These are phyloP conservation scores for Umbelopsis sp. DNA, from an alignment of 192 early-diverging fungal genomes.

Conservation along the genomic window DNA sequence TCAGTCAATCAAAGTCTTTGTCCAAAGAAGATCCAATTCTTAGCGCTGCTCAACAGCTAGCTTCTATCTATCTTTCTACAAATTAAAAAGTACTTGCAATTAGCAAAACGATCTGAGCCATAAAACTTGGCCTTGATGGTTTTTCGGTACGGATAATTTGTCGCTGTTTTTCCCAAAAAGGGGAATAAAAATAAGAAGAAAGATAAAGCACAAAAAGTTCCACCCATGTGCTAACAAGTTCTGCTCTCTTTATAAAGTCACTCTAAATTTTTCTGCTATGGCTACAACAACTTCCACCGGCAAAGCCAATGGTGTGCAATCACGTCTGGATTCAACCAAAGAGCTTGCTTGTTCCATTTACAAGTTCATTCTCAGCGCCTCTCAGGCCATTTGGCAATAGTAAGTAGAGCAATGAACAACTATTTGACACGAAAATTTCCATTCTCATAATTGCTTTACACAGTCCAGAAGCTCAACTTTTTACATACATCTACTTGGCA, in stretches of 20 bases:
- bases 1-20: constrained; percentile 10
- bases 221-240: too few species aligned
- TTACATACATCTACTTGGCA: neutral
- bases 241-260: too few species aligned
- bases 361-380: neutral
- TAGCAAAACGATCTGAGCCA: neutral
- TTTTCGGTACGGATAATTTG: too few species aligned
- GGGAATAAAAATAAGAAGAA: too few species aligned
- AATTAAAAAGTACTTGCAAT: neutral
- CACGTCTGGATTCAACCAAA: neutral
- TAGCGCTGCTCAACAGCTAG: constrained; percentile 13
- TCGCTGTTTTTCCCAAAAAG: too few species aligned
- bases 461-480: constrained; percentile 11
- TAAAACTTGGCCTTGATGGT: too few species aligned
- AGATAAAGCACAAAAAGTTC: too few species aligned
- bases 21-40: constrained; percentile 8
- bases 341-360: neutral
- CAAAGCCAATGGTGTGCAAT: neutral
- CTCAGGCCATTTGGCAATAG: neutral
- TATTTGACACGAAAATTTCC: neutral
- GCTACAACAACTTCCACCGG: too few species aligned
- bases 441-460: neutral
- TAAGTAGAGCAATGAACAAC: neutral
- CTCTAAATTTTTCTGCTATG: too few species aligned
- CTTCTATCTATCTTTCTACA: constrained; percentile 4